phyloP scores from a whole-genome alignment of 768 basidiomycete genomes.

The Chlorophyllum brunneum region DNA sequence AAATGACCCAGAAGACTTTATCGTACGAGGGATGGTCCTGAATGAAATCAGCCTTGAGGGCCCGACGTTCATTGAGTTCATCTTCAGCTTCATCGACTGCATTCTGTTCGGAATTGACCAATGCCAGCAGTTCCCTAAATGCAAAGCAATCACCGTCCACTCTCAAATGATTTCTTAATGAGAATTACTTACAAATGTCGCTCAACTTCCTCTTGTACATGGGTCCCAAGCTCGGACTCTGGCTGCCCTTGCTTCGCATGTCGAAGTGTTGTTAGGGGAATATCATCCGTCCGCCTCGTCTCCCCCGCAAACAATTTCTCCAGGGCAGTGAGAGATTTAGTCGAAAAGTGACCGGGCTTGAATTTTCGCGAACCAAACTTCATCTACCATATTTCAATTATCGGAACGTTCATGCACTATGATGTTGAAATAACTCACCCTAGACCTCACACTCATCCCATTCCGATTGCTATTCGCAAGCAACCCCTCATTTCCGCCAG shows the following conservation, averaged over 20 bases:
- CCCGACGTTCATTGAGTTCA: constrained; percentile 62
- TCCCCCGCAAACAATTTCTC: constrained; percentile 67
- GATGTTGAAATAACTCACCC: not conserved
- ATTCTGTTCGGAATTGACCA: constrained; percentile 51
- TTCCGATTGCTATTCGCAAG: not conserved
- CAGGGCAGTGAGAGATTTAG: constrained; percentile 55
- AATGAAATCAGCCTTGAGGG: constrained; percentile 84
- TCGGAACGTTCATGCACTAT: not conserved
- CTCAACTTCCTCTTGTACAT: constrained; percentile 61
- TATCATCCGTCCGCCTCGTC: constrained; percentile 38
- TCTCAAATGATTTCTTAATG: not conserved
- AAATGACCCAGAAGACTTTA: constrained; percentile 85
- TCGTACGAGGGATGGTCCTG: constrained; percentile 86
- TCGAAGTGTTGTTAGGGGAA: constrained; percentile 57
- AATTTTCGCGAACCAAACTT: constrained; percentile 22
- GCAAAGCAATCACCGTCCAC: not conserved
- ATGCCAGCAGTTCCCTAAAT: constrained; percentile 63
- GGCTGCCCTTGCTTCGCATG: constrained; percentile 26
- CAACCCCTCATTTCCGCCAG: not conserved
- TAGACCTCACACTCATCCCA: not conserved
- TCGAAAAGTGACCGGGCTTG: constrained; percentile 47
- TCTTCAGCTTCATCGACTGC: constrained; percentile 56
- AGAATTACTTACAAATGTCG: constrained; percentile 57
- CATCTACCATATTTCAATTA: constrained; percentile 18
- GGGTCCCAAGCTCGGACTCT: constrained; percentile 26